Conservation (phyloP, 345 rosid genomes). For the Aquilaria malaccensis region DNA sequence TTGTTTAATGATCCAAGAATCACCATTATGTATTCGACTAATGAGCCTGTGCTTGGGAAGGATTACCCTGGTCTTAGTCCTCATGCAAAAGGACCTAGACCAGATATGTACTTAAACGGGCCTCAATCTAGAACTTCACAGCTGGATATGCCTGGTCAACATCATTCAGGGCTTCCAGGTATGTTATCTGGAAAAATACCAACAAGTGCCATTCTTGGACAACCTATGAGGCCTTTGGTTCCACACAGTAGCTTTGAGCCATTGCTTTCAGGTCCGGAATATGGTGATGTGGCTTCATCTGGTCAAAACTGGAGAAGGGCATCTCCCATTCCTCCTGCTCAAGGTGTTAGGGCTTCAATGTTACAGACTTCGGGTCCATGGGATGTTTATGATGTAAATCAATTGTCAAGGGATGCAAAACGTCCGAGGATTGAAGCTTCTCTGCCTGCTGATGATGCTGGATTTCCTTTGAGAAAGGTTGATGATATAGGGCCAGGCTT, state of each 20-base stretch:
- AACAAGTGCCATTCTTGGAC: constrained; percentile 25
- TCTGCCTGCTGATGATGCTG: constrained; percentile 29
- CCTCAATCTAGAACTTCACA: constrained; percentile 31
- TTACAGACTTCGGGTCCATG: constrained; percentile 44
- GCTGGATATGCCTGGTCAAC: constrained; percentile 33
- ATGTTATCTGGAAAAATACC: constrained; percentile 27
- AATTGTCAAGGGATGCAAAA: constrained; percentile 48
- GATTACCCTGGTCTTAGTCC: constrained; percentile 38
- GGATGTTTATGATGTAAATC: constrained; percentile 56
- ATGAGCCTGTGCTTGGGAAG: constrained; percentile 52
- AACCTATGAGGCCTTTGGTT: constrained; percentile 33
- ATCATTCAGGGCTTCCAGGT: constrained; percentile 23
- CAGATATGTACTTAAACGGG: constrained; percentile 44
- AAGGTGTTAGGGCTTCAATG: constrained; percentile 40
- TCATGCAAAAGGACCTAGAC: constrained; percentile 43
- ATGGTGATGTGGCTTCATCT: constrained; percentile 27
- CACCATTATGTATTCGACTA: constrained; percentile 62
- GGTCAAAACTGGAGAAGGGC: constrained; percentile 54
- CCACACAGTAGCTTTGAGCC: constrained; percentile 44
- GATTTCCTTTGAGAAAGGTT: constrained; percentile 35
- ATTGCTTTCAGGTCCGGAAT: constrained; percentile 35
- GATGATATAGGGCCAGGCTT: constrained; percentile 42
- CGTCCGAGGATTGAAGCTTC: constrained; percentile 53
- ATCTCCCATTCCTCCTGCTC: constrained; percentile 47
- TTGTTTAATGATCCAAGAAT: constrained; percentile 80